These are phyloP conservation scores for Ramaria sp. DNA, from an alignment of 768 basidiomycete genomes.

Conservation along the genomic window DNA sequence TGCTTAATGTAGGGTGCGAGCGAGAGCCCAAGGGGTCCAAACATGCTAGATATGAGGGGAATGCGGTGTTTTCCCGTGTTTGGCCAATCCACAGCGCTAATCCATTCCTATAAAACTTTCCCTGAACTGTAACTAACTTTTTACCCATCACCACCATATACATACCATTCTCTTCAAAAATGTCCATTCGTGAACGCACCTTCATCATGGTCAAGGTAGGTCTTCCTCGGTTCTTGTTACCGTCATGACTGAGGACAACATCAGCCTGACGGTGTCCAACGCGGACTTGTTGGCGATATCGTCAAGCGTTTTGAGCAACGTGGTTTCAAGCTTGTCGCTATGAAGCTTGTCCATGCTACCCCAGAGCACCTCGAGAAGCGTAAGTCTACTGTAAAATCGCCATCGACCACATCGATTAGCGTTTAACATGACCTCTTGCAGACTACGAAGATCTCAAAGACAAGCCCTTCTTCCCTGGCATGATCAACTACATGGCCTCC, in stretches of 20 bases:
- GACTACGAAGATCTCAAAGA: conserved; percentile 94
- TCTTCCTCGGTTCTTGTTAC: neutral
- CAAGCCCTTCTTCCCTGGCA: conserved; percentile 92
- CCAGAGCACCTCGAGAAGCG: conserved; percentile 86
- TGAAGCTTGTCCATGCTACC: conserved; percentile 80
- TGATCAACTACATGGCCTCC: conserved; percentile 92
- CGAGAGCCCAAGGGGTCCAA: conserved; percentile 48
- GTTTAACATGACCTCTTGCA: conserved; percentile 21
- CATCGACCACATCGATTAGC: neutral
- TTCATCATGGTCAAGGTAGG: conserved; percentile 99
- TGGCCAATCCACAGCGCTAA: neutral
- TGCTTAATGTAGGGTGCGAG: conserved; percentile 68
- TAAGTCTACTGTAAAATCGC: conserved; percentile 20
- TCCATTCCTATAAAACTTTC: neutral
- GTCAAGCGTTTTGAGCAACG: conserved; percentile 94
- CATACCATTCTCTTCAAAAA: conserved; percentile 23
- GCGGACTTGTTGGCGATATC: conserved; percentile 91
- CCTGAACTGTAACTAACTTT: neutral
- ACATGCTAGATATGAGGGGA: conserved; percentile 6
- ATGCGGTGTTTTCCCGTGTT: neutral
- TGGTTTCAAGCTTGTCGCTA: conserved; percentile 92
- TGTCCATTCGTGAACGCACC: conserved; percentile 78
- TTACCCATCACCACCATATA: conserved; percentile 15
- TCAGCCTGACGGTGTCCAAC: conserved; percentile 98
- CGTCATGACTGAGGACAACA: neutral